A percentile compares a stretch with the other conserved stretches of the same genome.
Conservation (phyloP, 768 basidiomycete species). For the Tulasnella sp. region DNA sequence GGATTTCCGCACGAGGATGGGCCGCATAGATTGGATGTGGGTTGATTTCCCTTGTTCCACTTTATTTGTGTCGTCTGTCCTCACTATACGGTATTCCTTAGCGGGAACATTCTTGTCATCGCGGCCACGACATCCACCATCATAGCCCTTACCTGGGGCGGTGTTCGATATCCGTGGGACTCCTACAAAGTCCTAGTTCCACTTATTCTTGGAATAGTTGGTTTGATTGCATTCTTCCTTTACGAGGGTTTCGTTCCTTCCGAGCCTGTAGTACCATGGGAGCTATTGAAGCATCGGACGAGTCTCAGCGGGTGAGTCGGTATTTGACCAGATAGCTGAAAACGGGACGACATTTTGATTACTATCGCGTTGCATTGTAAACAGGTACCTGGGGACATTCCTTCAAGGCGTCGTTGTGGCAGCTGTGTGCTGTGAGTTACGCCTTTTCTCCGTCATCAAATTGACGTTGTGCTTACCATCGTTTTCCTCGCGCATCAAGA, state of each 20-base stretch:
- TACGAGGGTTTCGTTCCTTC: not conserved
- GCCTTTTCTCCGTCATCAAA: not conserved
- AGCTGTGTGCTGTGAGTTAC: slow-evolving; percentile 14
- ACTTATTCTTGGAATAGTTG: slow-evolving; percentile 35
- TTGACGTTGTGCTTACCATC: not conserved
- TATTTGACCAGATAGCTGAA: not conserved
- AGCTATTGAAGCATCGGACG: slow-evolving; percentile 31
- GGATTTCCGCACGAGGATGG: slow-evolving; percentile 30
- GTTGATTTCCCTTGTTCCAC: slow-evolving; percentile 18
- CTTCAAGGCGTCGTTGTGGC: slow-evolving; percentile 24
- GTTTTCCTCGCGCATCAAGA: not conserved
- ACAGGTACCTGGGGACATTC: slow-evolving; percentile 25
- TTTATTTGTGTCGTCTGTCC: not conserved
- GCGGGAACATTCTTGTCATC: slow-evolving; percentile 26
- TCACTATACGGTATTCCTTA: not conserved
- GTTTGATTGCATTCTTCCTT: slow-evolving; percentile 20
- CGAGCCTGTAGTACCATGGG: slow-evolving; percentile 25
- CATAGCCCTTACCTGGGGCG: slow-evolving; percentile 38
- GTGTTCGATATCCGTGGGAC: slow-evolving; percentile 37
- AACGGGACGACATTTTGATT: slow-evolving; percentile 5
- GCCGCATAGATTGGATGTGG: slow-evolving; percentile 37
- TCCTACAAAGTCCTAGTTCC: slow-evolving; percentile 37
- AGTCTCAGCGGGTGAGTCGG: slow-evolving; percentile 28
- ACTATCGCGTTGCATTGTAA: too few species aligned
- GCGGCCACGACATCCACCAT: slow-evolving; percentile 34